Conservation (phyloP, 345 rosid species). For the Hibiscus mutabilis region DNA sequence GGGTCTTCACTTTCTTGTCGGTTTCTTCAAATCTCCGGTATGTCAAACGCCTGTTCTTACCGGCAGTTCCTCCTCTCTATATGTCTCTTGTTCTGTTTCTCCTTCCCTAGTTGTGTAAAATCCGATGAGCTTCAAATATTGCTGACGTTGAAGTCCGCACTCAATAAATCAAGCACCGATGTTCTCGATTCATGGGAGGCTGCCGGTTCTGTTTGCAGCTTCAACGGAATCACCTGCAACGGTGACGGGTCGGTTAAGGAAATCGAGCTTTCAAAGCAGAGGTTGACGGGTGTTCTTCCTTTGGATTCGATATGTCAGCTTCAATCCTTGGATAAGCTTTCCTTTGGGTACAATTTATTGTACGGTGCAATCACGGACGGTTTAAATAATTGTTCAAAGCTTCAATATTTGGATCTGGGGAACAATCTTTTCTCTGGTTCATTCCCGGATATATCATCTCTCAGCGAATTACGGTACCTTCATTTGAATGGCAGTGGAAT, state of each 20-base stretch:
- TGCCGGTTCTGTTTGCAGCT: constrained; percentile 26
- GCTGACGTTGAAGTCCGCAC: constrained; percentile 38
- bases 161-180: constrained; percentile 22
- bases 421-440: constrained; percentile 56
- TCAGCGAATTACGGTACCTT: constrained; percentile 42
- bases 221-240: constrained; percentile 62
- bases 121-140: constrained; percentile 58
- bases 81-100: constrained; percentile 27
- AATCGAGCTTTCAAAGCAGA: constrained; percentile 54
- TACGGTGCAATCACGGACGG: constrained; percentile 32
- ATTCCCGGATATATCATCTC: constrained; percentile 53
- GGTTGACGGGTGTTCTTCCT: constrained; percentile 42
- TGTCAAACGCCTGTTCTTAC: constrained; percentile 21
- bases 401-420: constrained; percentile 65
- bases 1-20: not conserved
- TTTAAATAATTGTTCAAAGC: constrained; percentile 41
- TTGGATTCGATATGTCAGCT: constrained; percentile 55
- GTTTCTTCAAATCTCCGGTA: constrained; percentile 13
- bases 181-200: constrained; percentile 52
- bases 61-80: not conserved
- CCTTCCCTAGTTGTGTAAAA: constrained; percentile 13
- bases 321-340: constrained; percentile 46
- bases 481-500: constrained; percentile 55
- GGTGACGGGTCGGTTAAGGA: constrained; percentile 37
- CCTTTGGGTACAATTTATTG: constrained; percentile 57